phyloP scores from a whole-genome alignment of 225 moss, liverwort and hornwort species.

The Pseudoscleropodium purum region DNA sequence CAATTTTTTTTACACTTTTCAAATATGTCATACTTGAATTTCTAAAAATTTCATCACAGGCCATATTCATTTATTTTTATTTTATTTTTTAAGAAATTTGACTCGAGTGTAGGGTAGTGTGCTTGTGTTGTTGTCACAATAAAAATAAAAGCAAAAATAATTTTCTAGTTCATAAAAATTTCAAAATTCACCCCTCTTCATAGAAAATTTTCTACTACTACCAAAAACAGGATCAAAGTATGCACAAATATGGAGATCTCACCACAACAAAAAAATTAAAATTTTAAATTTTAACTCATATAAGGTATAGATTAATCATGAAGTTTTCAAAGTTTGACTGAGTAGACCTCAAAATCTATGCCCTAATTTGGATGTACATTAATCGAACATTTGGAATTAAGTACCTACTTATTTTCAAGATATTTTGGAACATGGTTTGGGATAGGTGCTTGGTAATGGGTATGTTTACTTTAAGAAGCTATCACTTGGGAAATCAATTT shows the following conservation, averaged over 20 bases:
- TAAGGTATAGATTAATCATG: background rate
- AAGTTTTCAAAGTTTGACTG: background rate
- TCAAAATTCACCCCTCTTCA: rapidly evolving
- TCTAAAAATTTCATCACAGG: too few relatives aligned
- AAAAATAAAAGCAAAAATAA: background rate
- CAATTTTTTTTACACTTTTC: too few relatives aligned
- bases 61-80: too few relatives aligned
- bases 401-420: background rate
- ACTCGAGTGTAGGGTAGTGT: too few relatives aligned
- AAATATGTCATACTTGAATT: too few relatives aligned
- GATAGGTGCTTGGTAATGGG: too few relatives aligned
- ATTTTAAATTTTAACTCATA: too few relatives aligned
- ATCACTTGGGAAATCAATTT: too few relatives aligned
- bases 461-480: too few relatives aligned
- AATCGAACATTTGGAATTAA: background rate
- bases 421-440: background rate
- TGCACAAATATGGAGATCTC: rapidly evolving
- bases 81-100: too few relatives aligned
- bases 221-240: rapidly evolving
- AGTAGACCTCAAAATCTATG: background rate
- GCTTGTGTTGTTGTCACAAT: rapidly evolving
- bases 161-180: too few relatives aligned
- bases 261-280: too few relatives aligned
- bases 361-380: background rate
- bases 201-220: rapidly evolving